Evolutionary conservation across 768 basidiomycete genomes (phyloP).

Genomic region (Wakefieldia striispora): DNA sequence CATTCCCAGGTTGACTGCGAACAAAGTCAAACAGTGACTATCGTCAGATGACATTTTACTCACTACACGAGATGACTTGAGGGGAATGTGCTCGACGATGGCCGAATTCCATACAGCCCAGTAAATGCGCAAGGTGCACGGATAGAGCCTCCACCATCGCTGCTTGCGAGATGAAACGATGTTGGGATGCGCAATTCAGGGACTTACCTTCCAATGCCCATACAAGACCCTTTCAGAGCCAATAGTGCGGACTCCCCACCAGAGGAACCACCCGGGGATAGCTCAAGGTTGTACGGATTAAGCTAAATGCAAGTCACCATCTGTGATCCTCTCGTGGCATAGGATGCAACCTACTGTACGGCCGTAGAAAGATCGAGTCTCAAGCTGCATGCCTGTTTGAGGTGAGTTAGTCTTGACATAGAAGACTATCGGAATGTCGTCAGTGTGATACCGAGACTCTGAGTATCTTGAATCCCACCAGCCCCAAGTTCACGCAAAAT

Average conservation of each 20-base stretch:
- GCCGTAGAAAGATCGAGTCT: constrained; percentile 34
- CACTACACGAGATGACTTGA: constrained; percentile 15
- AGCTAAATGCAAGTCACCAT: constrained; percentile 22
- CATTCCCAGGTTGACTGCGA: constrained; percentile 26
- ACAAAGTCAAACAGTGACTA: constrained; percentile 7
- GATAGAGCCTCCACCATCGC: constrained; percentile 36
- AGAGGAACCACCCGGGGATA: constrained; percentile 51
- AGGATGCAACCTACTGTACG: constrained; percentile 20
- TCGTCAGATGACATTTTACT: constrained; percentile 3
- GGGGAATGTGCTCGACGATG: constrained; percentile 34
- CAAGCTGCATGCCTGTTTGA: constrained; percentile 41
- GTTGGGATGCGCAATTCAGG: constrained; percentile 3
- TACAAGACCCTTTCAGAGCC: constrained; percentile 43
- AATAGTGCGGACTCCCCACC: constrained; percentile 52
- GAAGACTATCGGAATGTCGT: constrained; percentile 30
- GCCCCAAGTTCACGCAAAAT: constrained; percentile 43
- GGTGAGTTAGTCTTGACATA: constrained; percentile 46
- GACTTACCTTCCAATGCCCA: constrained; percentile 42
- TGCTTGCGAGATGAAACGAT: constrained; percentile 5
- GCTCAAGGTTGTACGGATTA: constrained; percentile 44
- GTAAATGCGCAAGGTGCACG: constrained; percentile 37
- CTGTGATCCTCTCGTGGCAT: accelerated
- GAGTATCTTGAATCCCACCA: constrained; percentile 21
- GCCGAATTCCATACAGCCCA: constrained; percentile 43
- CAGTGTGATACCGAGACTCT: constrained; percentile 2